Evolutionary conservation across 2,329 filamentous ascomycete species (phyloP).

Genomic region (Nakataea oryzae): DNA sequence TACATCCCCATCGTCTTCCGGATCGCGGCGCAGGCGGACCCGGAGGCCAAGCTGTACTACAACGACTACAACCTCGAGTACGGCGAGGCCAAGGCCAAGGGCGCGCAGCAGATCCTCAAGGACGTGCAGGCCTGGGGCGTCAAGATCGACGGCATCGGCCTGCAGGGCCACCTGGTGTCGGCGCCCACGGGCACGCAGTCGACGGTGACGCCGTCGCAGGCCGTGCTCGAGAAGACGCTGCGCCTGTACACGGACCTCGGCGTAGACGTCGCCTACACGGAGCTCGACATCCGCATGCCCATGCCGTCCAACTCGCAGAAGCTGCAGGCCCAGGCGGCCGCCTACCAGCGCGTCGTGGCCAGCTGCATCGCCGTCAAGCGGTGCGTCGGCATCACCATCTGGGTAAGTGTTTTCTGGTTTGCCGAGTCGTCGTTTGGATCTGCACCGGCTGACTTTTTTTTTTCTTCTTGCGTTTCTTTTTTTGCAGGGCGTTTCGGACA

Average conservation of each 20-base stretch:
- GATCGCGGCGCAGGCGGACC: constrained; percentile 32
- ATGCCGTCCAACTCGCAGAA: constrained; percentile 26
- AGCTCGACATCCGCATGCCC: constrained; percentile 36
- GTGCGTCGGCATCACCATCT: constrained; percentile 18
- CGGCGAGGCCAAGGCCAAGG: constrained; percentile 20
- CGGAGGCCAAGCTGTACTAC: constrained; percentile 38
- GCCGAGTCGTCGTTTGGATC: too few species aligned
- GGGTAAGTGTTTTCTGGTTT: constrained; percentile 10
- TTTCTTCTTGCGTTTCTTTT: constrained; percentile 4
- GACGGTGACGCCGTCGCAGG: constrained; percentile 20
- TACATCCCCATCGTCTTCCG: constrained; percentile 41
- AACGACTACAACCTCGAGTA: constrained; percentile 37
- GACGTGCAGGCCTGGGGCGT: constrained; percentile 22
- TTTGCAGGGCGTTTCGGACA: constrained; percentile 14
- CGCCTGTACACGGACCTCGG: constrained; percentile 27
- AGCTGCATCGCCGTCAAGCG: constrained; percentile 15
- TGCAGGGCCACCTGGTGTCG: constrained; percentile 36
- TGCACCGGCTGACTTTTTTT: background rate
- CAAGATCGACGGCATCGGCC: constrained; percentile 39
- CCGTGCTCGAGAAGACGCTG: constrained; percentile 21
- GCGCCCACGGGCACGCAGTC: constrained; percentile 24
- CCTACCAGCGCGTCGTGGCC: constrained; percentile 21
- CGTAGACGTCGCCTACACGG: constrained; percentile 40
- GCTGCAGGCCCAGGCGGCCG: constrained; percentile 27
- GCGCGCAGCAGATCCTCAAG: constrained; percentile 21